Evolutionary conservation across 1,284 basidiomycete genomes (phyloP), one percentile per base, ranked within the genome.

Genomic region (Cystobasidium slooffiae): DNA sequence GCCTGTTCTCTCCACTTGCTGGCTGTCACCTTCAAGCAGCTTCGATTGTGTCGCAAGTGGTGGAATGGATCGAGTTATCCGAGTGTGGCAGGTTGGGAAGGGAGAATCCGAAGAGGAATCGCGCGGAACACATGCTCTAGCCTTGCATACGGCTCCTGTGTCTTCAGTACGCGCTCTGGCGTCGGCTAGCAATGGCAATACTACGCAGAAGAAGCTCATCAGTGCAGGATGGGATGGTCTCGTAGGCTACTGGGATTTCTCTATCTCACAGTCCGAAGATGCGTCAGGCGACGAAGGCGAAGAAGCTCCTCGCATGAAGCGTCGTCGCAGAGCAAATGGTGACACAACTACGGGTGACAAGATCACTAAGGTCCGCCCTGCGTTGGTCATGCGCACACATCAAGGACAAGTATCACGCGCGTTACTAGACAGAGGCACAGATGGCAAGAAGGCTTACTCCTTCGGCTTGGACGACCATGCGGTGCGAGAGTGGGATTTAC

Each of bases 211-310:
- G 31, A 66, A 88, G 72, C 83, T 94, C 24, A 83, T 94, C 41
- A 91, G 90, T 0, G 86, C 89, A 0, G 90, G 89, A 0, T 93
- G 91, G 91, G 93, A 94, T 79, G 85, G 86, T 5, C 83, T 90
- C 20, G 86, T 97, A 66, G 91, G 93, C 5, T 79, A 95, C 14
- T 97, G 85, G 81, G 77, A 79, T 31, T 74, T 86, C 1, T 80
- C 81, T 52, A 83, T 84, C 75, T 82, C 84, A 4, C 83, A 90
- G 37, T 89, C 90, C 0, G 79, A 85, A 46, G 88, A 94, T 82
- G 85, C 82, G 24, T 75, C 84, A 80, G 87, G 88, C 63, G 76
- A 79, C 76, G 76, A 89, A 88, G 83, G 88, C 70, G 51, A 76
- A 79, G 70, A 83, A 82, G 68, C 78, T 18, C 41, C 56, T 8